phyloP scores from a whole-genome alignment of 2,329 filamentous ascomycete genomes.

The Helminthosporium solani region DNA sequence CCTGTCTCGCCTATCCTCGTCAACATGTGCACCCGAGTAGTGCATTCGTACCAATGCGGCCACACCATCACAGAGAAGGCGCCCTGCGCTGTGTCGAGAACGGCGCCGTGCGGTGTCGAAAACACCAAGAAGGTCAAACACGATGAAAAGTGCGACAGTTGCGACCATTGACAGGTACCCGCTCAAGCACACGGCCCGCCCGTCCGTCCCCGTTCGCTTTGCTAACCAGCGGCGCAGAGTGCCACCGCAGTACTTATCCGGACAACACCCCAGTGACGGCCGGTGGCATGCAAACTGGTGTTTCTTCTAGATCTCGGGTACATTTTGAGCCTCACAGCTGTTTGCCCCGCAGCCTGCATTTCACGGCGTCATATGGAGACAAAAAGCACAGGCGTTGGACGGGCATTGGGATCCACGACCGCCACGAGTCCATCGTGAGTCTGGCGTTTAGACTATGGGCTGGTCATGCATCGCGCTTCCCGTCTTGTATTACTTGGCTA shows the following conservation, averaged over 20 bases:
- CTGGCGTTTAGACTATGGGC: conserved; percentile 43
- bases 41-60: conserved; percentile 51
- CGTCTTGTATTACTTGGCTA: conserved; percentile 32
- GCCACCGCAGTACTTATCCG: conserved; percentile 32
- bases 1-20: conserved; percentile 14
- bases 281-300: conserved; percentile 30
- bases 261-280: conserved; percentile 36
- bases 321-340: conserved; percentile 18
- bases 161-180: conserved; percentile 47
- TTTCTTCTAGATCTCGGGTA: conserved; percentile 22
- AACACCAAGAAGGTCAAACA: conserved; percentile 50
- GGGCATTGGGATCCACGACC: conserved; percentile 35
- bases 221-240: conserved; percentile 17
- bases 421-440: conserved; percentile 25
- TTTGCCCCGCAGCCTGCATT: conserved; percentile 40
- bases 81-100: conserved; percentile 50
- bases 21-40: conserved; percentile 50
- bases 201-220: conserved; percentile 1
- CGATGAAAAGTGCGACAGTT: conserved; percentile 50
- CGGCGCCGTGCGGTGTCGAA: conserved; percentile 42
- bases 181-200: conserved; percentile 8
- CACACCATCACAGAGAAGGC: conserved; percentile 47
- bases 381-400: conserved; percentile 44
- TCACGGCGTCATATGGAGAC: conserved; percentile 44
- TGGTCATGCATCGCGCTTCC: conserved; percentile 38